A percentile compares a stretch with the other conserved stretches of the same genome.
These are phyloP conservation scores for Colletotrichum zoysiae DNA, from an alignment of 2,329 filamentous ascomycete species.

Conservation along the genomic window DNA sequence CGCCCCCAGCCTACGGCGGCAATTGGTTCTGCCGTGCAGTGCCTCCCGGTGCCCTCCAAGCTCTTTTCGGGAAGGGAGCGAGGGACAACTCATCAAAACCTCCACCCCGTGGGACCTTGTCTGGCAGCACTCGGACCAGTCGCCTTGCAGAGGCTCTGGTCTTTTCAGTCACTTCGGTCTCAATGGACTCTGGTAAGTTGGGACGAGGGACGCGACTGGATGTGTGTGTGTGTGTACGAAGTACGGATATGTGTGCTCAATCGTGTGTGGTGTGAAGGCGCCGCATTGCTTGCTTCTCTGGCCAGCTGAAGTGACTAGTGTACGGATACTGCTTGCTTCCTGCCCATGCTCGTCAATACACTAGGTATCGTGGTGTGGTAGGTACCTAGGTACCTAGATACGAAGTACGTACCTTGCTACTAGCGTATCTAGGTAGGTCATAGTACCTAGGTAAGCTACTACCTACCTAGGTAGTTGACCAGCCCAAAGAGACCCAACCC, in stretches of 20 bases:
- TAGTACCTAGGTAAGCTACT: too few relatives aligned
- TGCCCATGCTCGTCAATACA: background rate
- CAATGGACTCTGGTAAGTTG: background rate
- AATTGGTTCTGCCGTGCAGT: constrained; percentile 36
- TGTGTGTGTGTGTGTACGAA: background rate
- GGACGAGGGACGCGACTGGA: constrained; percentile 14
- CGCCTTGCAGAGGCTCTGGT: background rate
- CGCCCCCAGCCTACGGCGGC: constrained; percentile 37
- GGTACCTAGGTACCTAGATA: too few relatives aligned
- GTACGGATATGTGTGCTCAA: background rate
- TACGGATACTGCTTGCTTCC: background rate
- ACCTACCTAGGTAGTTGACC: background rate
- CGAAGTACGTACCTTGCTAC: too few relatives aligned
- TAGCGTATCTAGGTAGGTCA: too few relatives aligned
- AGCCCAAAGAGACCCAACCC: constrained; percentile 21
- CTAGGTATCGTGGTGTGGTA: too few relatives aligned
- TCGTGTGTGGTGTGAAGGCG: background rate
- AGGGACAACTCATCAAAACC: constrained; percentile 40
- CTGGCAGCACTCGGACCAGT: constrained; percentile 1
- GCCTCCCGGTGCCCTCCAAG: constrained; percentile 22
- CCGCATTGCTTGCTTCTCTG: constrained; percentile 3
- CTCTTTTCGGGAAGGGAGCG: constrained; percentile 40
- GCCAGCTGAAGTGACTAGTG: background rate
- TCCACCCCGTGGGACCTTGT: constrained; percentile 35
- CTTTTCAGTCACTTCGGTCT: background rate